phyloP scores from a whole-genome alignment of 1,284 basidiomycete species.

The Fomitopsis pinicola region DNA sequence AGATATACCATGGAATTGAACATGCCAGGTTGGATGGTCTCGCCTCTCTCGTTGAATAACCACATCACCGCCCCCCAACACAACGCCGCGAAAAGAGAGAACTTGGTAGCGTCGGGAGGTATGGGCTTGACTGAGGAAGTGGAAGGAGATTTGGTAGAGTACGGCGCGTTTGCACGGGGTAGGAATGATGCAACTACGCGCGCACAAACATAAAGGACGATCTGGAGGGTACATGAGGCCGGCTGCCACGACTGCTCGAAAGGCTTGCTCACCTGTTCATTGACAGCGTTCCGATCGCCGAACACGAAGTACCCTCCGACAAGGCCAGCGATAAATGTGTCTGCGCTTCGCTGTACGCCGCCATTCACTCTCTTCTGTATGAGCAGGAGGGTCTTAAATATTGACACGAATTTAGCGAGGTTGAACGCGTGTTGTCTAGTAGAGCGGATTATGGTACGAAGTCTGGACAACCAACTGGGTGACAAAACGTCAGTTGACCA shows the following conservation, averaged over 20 bases:
- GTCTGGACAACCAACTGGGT: slow-evolving; percentile 65
- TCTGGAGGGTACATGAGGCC: slow-evolving; percentile 41
- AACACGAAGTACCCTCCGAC: slow-evolving; percentile 93
- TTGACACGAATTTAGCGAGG: slow-evolving; percentile 88
- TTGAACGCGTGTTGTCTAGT: slow-evolving; percentile 88
- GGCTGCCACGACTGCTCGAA: neutral
- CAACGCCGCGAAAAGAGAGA: slow-evolving; percentile 85
- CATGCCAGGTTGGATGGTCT: slow-evolving; percentile 93
- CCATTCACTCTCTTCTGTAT: slow-evolving; percentile 78
- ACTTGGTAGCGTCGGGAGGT: slow-evolving; percentile 79
- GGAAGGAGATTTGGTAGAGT: slow-evolving; percentile 36
- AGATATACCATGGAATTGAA: slow-evolving; percentile 81
- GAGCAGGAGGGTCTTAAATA: slow-evolving; percentile 88
- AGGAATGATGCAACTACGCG: slow-evolving; percentile 86
- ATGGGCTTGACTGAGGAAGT: slow-evolving; percentile 54
- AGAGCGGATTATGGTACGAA: slow-evolving; percentile 74
- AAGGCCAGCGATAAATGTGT: slow-evolving; percentile 92
- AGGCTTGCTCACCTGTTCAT: slow-evolving; percentile 78
- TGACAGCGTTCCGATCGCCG: slow-evolving; percentile 93
- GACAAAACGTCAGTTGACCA: slow-evolving; percentile 4
- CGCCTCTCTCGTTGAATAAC: slow-evolving; percentile 82
- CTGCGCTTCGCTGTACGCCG: slow-evolving; percentile 76
- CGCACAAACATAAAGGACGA: slow-evolving; percentile 93
- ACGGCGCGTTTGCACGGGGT: slow-evolving; percentile 58
- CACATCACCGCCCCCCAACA: slow-evolving; percentile 99